Evolutionary conservation across 495 filamentous ascomycete genomes (phyloP), one percentile per base, ranked within the genome.

Genomic region (Tuber melanosporum): DNA sequence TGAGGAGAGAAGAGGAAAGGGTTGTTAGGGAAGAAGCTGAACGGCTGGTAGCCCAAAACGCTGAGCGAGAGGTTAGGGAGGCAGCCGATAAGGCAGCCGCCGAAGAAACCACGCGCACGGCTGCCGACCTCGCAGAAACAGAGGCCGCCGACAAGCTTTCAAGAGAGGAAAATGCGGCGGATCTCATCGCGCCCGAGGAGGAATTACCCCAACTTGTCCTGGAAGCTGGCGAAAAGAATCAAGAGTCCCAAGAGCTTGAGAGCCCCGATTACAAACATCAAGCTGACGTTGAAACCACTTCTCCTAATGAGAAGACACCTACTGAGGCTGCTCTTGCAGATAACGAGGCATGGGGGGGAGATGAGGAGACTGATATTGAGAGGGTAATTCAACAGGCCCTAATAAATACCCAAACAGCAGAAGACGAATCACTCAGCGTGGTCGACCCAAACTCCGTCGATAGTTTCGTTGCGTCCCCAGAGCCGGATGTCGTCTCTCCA

Each of bases 21-120:
- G 62, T 75, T 49, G 66, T 36, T 8, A 41, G 69, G 14, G 74
- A 75, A n/a, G 66, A 75, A 75, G 42, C 66, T 42, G 69, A 73
- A 32, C 42, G 46, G 73, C 41, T 43, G n/a, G 70, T 69, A 17
- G 26, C 26, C 26, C 26, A 66, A 66, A 36, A 26, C 10, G 71
- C 71, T 17, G 46, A n/a, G 20, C 41, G 46, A n/a, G 43, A 73
- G 41, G 41, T 17, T 43, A 72, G 41, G 22, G 49, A 26, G 14
- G 73, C 12, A 19, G 73, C 43, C 7, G 22, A 74, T 42, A 74
- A 12, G 36, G 52, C 49, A 46, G 73, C 73, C 5, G 52, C 49
- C 12, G 49, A 49, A 42, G 49, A 46, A 19, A n/a, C n/a, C n/a
- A 14, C 46, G 41, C 20, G 46, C 26, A 4, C 17, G 9, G 19